These are phyloP conservation scores for Chiua virens DNA, from an alignment of 768 basidiomycete species.

Conservation along the genomic window DNA sequence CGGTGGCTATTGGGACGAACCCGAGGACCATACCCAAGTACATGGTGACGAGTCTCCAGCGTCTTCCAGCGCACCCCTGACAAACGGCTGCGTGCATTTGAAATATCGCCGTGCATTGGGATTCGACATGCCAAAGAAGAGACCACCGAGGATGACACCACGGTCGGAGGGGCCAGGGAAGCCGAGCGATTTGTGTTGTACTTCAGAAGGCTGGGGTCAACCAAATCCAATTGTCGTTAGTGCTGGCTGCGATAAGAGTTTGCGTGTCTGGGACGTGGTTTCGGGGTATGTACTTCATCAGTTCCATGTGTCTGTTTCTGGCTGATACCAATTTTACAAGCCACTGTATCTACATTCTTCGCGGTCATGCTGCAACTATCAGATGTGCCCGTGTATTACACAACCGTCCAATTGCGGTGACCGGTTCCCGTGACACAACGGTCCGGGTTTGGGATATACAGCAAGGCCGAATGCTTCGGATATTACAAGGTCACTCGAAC, in stretches of 20 bases:
- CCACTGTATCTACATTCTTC: constrained; percentile 73
- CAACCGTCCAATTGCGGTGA: constrained; percentile 84
- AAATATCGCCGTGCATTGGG: constrained; percentile 53
- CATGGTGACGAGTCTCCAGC: constrained; percentile 5
- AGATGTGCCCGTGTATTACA: constrained; percentile 88
- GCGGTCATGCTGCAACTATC: constrained; percentile 88
- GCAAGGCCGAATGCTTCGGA: constrained; percentile 61
- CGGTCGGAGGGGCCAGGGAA: constrained; percentile 27
- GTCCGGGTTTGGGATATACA: constrained; percentile 94
- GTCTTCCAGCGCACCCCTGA: constrained; percentile 3
- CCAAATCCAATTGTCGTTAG: constrained; percentile 80
- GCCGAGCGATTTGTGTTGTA: constrained; percentile 55
- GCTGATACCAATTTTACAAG: constrained; percentile 25
- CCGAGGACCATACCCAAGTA: constrained; percentile 6
- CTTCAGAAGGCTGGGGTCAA: constrained; percentile 89
- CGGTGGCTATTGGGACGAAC: constrained; percentile 48
- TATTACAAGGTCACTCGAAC: constrained; percentile 72
- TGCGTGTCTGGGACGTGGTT: constrained; percentile 90
- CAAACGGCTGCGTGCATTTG: constrained; percentile 26
- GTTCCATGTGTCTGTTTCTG: neutral
- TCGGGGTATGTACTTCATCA: constrained; percentile 59
- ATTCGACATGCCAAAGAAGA: constrained; percentile 31
- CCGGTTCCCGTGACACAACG: constrained; percentile 85
- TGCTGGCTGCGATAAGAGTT: constrained; percentile 88
- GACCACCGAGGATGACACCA: constrained; percentile 21